Evolutionary conservation across 768 basidiomycete species (phyloP).

Genomic region (Leucogyrophana mollusca): DNA sequence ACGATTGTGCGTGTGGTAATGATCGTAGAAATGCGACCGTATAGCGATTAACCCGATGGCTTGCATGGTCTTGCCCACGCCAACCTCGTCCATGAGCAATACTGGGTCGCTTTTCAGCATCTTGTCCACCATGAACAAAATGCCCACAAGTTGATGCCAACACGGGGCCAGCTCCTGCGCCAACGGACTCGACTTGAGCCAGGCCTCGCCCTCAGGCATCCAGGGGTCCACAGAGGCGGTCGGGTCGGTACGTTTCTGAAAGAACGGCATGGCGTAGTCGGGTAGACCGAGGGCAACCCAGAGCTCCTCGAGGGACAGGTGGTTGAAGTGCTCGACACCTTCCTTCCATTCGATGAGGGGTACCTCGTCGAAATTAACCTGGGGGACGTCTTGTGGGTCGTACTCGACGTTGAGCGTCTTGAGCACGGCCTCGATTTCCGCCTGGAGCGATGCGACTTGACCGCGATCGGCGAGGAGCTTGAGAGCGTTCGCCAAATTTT

Average conservation of each 20-base stretch:
- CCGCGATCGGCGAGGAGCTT: too few relatives aligned
- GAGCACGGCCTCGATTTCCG: neutral
- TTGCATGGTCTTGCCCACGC: conserved; percentile 23
- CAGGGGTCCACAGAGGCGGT: conserved; percentile 5
- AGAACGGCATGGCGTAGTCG: neutral
- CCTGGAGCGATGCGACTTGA: too few relatives aligned
- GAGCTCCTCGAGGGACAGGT: neutral
- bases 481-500: too few relatives aligned
- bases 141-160: conserved; percentile 21
- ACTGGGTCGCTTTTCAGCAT: conserved; percentile 1
- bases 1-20: neutral
- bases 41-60: conserved; percentile 13
- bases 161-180: neutral
- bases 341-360: neutral
- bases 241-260: conserved; percentile 3
- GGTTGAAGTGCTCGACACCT: neutral
- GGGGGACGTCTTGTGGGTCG: neutral
- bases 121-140: conserved; percentile 15
- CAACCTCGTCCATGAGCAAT: conserved; percentile 23
- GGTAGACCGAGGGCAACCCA: neutral
- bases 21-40: conserved; percentile 4
- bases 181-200: neutral
- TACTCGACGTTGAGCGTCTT: neutral
- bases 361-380: neutral
- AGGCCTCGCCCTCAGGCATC: conserved; percentile 8